These are phyloP conservation scores for Yamagishiella unicocca DNA, from an alignment of 139 green algal species.

Conservation along the genomic window DNA sequence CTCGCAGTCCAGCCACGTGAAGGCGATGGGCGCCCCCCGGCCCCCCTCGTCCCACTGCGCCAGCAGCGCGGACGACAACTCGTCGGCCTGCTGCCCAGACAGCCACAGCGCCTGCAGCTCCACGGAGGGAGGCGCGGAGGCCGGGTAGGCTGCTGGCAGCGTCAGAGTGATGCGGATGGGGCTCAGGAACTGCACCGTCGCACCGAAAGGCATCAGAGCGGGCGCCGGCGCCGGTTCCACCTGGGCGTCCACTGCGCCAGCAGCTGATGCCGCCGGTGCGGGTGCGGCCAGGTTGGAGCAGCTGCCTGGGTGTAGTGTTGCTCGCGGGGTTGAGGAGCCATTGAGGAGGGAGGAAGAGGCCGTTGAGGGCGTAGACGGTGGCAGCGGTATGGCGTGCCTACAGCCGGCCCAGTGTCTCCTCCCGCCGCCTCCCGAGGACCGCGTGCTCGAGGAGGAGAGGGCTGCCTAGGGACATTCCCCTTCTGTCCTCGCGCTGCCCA, in stretches of 20 bases:
- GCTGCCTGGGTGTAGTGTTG: too few relatives aligned
- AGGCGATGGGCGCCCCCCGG: constrained; percentile 57
- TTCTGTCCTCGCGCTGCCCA: too few relatives aligned
- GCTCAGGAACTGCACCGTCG: constrained; percentile 49
- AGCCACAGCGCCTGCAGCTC: constrained; percentile 63
- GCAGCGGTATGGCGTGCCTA: too few relatives aligned
- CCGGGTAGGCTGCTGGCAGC: constrained; percentile 60
- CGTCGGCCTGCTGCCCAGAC: background rate
- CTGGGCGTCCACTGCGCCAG: background rate
- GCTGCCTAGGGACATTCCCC: too few relatives aligned
- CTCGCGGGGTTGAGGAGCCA: too few relatives aligned
- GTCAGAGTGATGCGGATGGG: constrained; percentile 64
- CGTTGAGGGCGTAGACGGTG: too few relatives aligned
- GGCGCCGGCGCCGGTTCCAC: background rate
- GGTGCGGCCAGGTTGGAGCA: too few relatives aligned
- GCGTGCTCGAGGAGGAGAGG: too few relatives aligned
- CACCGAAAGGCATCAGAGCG: constrained; percentile 11
- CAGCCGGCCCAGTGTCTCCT: too few relatives aligned
- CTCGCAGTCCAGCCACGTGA: constrained; percentile 70
- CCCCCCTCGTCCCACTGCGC: constrained; percentile 61
- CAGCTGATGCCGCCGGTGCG: too few relatives aligned
- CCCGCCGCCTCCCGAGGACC: too few relatives aligned
- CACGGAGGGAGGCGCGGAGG: constrained; percentile 13
- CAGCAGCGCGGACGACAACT: constrained; percentile 51
- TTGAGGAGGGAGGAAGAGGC: too few relatives aligned